Base-by-base conservation (phyloP, 352 stramenopile genomes). In the Aphanomyces astaci region DNA sequence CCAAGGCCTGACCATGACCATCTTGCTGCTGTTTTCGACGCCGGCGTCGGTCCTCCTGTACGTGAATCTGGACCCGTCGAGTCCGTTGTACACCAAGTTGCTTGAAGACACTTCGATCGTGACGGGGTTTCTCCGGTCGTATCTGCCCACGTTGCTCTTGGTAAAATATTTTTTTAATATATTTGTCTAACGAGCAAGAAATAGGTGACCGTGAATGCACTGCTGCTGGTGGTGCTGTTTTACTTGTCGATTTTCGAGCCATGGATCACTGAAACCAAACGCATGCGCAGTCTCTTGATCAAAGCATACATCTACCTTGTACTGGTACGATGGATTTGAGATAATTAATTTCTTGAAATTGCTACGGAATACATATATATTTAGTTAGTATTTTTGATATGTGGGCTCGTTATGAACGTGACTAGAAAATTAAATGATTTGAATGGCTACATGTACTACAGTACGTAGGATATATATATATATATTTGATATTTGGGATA, bases 21-120 rank as follows among this genome's bases (percentile, higher is more conserved):
- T 93, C 32, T 57, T 93, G 28, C 62, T 93, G 32, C 60, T 93
- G n/a, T 90, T 91, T 54, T 91, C 82, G 36, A 89, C 82, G 25
- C 82, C 84, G 0, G 88, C 81, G 2, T 79, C 82, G 9, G 81
- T 93, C 67, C 79, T 91, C 53, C 78, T 93, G 67, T 93, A 88
- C 72, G 79, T 93, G 59, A 88, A 89, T 54, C 72, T 93, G 19
- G 80, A 90, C 66, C 78, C 81, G 19, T 74, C 67, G 52, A 91
- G 82, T 48, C 69, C 66, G 27, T 56, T 93, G 33, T 91, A 91
- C 68, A 56, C 66, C 3, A 70, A 73, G 15, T 65, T 92, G 0
- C 71, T 80, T 57, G 67, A 60, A 24, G 70, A 71, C n/a, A 76
- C 89, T 71, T 81, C 75, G 5, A 46, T 84, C 31, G 54, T 88